These are phyloP conservation scores for Ceratocystis huliohia DNA, from an alignment of 2,329 filamentous ascomycete species.

Conservation along the genomic window DNA sequence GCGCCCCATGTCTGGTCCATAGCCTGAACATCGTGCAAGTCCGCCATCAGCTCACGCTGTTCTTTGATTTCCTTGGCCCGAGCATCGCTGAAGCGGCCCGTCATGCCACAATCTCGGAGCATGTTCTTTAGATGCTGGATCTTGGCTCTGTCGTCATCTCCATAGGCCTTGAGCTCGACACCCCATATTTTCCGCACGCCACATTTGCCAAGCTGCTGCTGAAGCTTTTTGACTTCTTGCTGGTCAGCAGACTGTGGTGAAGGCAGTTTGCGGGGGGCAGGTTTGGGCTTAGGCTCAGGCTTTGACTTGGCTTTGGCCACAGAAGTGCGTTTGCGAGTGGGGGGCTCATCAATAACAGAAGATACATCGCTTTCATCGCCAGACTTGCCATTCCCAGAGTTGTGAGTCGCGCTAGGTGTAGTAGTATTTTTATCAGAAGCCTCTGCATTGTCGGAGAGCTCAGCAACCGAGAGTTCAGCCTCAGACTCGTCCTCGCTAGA, in stretches of 20 bases:
- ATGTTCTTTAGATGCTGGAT: slow-evolving; percentile 67
- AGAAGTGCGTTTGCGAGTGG: slow-evolving; percentile 32
- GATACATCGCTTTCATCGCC: slow-evolving; percentile 46
- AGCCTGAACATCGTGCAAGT: slow-evolving; percentile 73
- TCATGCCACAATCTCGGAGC: slow-evolving; percentile 75
- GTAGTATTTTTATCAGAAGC: background rate
- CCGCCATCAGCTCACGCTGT: slow-evolving; percentile 66
- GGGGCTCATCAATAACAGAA: slow-evolving; percentile 62
- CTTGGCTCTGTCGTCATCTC: slow-evolving; percentile 61
- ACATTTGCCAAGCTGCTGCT: slow-evolving; percentile 77
- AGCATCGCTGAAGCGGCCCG: slow-evolving; percentile 71
- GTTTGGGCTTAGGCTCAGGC: slow-evolving; percentile 29
- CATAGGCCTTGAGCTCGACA: slow-evolving; percentile 64
- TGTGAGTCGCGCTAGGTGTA: slow-evolving; percentile 21
- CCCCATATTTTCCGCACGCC: slow-evolving; percentile 87
- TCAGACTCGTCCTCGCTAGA: slow-evolving; percentile 19
- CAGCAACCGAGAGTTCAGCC: slow-evolving; percentile 3
- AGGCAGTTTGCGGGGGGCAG: slow-evolving; percentile 15
- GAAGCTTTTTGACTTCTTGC: slow-evolving; percentile 74
- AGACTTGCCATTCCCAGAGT: slow-evolving; percentile 26
- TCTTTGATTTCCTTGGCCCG: slow-evolving; percentile 83
- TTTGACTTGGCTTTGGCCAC: slow-evolving; percentile 26
- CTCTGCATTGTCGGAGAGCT: background rate
- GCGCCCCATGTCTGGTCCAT: slow-evolving; percentile 68
- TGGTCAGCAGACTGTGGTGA: slow-evolving; percentile 40